Base-by-base conservation (phyloP, 2,329 filamentous ascomycete genomes). In the Trichoderma koningiopsis region DNA sequence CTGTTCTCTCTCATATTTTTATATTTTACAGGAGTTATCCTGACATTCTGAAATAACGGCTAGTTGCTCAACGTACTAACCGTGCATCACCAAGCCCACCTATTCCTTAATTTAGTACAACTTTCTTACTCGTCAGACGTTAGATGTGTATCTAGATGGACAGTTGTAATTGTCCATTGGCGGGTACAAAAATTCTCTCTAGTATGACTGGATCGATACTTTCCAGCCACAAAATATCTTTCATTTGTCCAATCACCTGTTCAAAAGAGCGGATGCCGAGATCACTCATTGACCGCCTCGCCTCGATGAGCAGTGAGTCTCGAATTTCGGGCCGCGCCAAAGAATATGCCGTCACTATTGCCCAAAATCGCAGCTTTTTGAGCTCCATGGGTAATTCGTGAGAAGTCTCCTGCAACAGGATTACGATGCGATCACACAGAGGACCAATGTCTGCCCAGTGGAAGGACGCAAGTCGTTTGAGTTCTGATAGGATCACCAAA, bases 361-460 rank as follows among this genome's bases (percentile, higher is more conserved):
- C 62, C 62, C 62, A 65, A 22, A 57, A 27, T n/a, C 62, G 49
- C 31, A 65, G 7, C 27, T 24, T 19, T 24, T 57, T 24, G 4
- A 65, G 62, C 13, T 65, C 24, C 4, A 10, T 16, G 4, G 52
- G 52, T 19, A 65, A 7, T 13, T 65, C 35, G 3, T 47, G 7
- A 16, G 4, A 19, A 57, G 35, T 3, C 3, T 24, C 62, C 19
- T 13, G 11, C 2, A 65, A 27, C 2, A 65, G 35, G 11, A 2
- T 24, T 0, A 22, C 11, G 27, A 65, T 31, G 1, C 62, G 62
- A 3, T 65, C 52, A 22, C 52, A 10, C 3, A 65, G 8, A 7
- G 52, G 52, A 11, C 27, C 52, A n/a, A 65, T 57, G 33, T 65
- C 62, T 3, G 52, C 62, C 24, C 62, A 65, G n/a, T 65, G 62